phyloP scores from a whole-genome alignment of 1,284 basidiomycete species.

The Meripilus lineatus region DNA sequence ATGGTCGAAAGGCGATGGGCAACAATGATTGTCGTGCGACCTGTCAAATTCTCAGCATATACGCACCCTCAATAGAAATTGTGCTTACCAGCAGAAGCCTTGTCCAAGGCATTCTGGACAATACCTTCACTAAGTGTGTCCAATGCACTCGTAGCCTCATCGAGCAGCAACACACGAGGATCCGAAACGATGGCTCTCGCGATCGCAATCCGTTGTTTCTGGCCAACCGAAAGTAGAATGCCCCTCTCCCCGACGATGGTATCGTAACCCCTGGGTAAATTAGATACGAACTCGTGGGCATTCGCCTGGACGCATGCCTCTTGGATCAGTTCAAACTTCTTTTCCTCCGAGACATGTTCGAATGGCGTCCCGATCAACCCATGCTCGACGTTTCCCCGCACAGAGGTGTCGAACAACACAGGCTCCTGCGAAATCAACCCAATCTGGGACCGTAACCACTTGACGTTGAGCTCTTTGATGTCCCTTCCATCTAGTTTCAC shows the following conservation, averaged over 20 bases:
- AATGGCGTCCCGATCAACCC: conserved; percentile 77
- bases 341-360: conserved; percentile 69
- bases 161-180: conserved; percentile 78
- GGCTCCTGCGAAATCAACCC: conserved; percentile 90
- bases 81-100: conserved; percentile 65
- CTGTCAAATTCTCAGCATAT: conserved; percentile 25
- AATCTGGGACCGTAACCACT: conserved; percentile 87
- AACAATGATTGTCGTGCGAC: conserved; percentile 75
- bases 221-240: conserved; percentile 88
- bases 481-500: conserved; percentile 79
- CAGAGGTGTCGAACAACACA: conserved; percentile 77
- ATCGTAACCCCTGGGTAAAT: conserved; percentile 82
- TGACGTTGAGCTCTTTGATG: conserved; percentile 76
- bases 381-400: conserved; percentile 79
- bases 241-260: conserved; percentile 93
- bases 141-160: conserved; percentile 87
- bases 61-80: conserved; percentile 16
- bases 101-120: conserved; percentile 93
- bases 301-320: conserved; percentile 89
- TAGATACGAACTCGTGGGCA: conserved; percentile 84
- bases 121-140: conserved; percentile 90
- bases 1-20: conserved; percentile 78
- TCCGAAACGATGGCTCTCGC: conserved; percentile 94
- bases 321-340: conserved; percentile 75
- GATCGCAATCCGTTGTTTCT: conserved; percentile 89